Percentiles rank a stretch among this genome's conserved stretches.
Conservation (phyloP, 2,329 filamentous ascomycete species). For the Tolypocladium nubicola region DNA sequence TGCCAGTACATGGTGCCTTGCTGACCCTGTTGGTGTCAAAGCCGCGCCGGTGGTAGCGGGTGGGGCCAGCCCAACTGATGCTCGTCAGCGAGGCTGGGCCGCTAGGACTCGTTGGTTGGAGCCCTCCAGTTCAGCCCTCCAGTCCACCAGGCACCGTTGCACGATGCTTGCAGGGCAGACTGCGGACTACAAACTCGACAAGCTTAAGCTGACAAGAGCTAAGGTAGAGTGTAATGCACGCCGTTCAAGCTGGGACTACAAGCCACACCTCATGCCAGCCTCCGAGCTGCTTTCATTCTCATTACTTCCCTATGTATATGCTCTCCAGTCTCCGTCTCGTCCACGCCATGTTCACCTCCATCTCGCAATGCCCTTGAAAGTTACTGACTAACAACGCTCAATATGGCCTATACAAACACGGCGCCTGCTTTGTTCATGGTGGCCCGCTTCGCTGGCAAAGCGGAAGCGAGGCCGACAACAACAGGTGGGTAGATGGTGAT, state of each 20-base stretch:
- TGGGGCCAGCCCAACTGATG: not conserved
- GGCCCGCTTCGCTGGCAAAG: not conserved
- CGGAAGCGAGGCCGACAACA: not conserved
- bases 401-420: conserved; percentile 11
- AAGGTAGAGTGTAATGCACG: not conserved
- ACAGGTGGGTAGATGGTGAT: not conserved
- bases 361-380: not conserved
- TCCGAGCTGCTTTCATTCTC: not conserved
- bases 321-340: not conserved
- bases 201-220: no score
- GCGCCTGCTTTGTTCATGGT: conserved; percentile 4
- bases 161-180: no score
- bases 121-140: no score
- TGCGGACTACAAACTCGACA: no score
- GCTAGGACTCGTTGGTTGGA: no score
- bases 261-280: not conserved
- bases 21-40: not conserved
- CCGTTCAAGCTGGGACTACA: not conserved
- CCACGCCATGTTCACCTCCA: not conserved
- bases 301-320: not conserved
- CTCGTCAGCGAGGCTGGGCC: not conserved
- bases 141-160: no score
- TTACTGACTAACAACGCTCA: conserved; percentile 5
- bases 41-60: not conserved
- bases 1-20: not conserved